Evolutionary conservation across 768 basidiomycete genomes (phyloP), one percentile per base, ranked within the genome.

Genomic region (Calocybe indica): DNA sequence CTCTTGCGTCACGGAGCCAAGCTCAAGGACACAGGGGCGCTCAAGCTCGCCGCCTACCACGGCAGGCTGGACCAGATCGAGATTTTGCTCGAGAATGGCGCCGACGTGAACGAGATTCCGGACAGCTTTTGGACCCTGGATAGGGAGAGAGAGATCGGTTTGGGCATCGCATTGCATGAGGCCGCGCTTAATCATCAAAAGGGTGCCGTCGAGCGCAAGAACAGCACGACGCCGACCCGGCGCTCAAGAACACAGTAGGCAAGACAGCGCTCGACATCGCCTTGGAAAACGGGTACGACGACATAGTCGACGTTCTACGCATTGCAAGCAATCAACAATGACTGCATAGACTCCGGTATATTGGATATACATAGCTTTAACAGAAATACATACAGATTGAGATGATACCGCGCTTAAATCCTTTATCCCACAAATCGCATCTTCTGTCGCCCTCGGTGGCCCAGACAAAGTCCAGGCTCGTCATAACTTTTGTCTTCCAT

Each of bases 111-210:
- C 15, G 48, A 52, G 42, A 51, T 57, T 13, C 36, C 52, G 8
- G 48, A 47, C 45, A 49, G 48, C 35, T 36, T 33, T 12, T 45
- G 46, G 37, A 56, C 48, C 47, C 28, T 34, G 45, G 13, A 14
- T 2, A 39, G 22, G 1, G 53, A 56, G 46, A 46, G 53, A n/a
- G 43, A 45, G 36, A 32, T 47, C 6, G 55, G 55, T 7, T 37
- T 56, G 6, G 55, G 55, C 36, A 56, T 50, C 2, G 55, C 53
- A 22, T 45, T 56, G 9, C 51, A 54, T 34, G 50, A 49, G 10
- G 50, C 55, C 5, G 55, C 53, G 15, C 33, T 36, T 12, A 40
- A 39, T n/a, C 48, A 48, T 15, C 55, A 54, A n/a, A 37, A 29
- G 8, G 45, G 47, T 15, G 48, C 53, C 5, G 52, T 48, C 7